phyloP scores from a whole-genome alignment of 2,329 filamentous ascomycete genomes.

The Penicillium sp. region DNA sequence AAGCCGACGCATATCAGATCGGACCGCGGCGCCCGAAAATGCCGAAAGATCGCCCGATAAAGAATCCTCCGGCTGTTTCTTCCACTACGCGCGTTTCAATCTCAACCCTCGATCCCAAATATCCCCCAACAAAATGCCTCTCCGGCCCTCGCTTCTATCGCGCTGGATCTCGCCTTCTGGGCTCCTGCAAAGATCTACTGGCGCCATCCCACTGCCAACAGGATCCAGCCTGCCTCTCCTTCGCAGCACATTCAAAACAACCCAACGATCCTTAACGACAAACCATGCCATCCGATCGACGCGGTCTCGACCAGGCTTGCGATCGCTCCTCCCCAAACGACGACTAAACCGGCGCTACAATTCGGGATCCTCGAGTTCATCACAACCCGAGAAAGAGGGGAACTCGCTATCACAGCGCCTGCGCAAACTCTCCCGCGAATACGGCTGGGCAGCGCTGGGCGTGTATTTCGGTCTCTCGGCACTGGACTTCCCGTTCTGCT shows the following conservation, averaged over 20 bases:
- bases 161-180: constrained; percentile 21
- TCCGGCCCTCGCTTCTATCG: constrained; percentile 12
- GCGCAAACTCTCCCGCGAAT: constrained; percentile 81
- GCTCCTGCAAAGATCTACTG: constrained; percentile 9
- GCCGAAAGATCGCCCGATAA: constrained; percentile 8
- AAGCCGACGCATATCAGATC: constrained; percentile 3
- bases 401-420: constrained; percentile 64
- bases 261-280: constrained; percentile 1
- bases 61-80: neutral
- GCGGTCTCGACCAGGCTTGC: neutral
- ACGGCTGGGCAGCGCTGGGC: constrained; percentile 89
- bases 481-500: constrained; percentile 92
- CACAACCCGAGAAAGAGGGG: constrained; percentile 25
- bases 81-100: neutral
- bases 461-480: constrained; percentile 80
- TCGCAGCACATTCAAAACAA: constrained; percentile 1
- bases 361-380: constrained; percentile 20
- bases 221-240: neutral
- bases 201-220: constrained; percentile 1
- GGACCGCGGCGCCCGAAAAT: constrained; percentile 10
- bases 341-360: constrained; percentile 24
- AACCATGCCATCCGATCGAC: neutral
- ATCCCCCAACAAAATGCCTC: constrained; percentile 7
- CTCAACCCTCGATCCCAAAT: neutral
- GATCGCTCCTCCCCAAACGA: constrained; percentile 4